Conservation (phyloP, 1,284 basidiomycete species). For the Nidula niveotomentosa region DNA sequence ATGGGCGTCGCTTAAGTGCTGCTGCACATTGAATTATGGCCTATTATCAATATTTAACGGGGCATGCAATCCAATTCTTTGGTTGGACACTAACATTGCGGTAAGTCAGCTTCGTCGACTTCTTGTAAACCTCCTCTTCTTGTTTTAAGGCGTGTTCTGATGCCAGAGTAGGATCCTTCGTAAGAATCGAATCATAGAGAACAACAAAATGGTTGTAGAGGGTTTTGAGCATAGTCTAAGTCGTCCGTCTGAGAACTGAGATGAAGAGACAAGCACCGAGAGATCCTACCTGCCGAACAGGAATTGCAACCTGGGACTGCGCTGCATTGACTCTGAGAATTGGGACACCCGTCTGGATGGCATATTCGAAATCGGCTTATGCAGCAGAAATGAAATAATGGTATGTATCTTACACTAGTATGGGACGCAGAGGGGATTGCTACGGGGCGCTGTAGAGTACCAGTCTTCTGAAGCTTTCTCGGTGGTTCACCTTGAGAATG, state of each 20-base stretch:
- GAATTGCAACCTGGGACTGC: constrained; percentile 62
- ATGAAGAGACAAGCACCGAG: background rate
- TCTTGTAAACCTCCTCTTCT: constrained; percentile 74
- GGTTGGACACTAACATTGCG: constrained; percentile 56
- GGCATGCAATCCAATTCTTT: no score
- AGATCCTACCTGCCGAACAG: constrained; percentile 63
- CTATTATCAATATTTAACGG: constrained; percentile 29
- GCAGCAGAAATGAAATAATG: no score
- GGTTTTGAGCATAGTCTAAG: constrained; percentile 67
- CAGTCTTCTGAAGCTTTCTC: constrained; percentile 56
- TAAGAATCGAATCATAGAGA: constrained; percentile 58
- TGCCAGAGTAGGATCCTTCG: constrained; percentile 56
- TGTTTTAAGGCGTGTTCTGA: constrained; percentile 76
- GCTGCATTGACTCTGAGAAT: constrained; percentile 63
- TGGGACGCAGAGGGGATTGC: constrained; percentile 39
- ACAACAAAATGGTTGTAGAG: constrained; percentile 68
- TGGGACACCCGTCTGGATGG: constrained; percentile 58
- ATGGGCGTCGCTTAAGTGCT: constrained; percentile 67
- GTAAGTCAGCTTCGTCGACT: constrained; percentile 75
- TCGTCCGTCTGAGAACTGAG: no score
- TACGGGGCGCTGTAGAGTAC: constrained; percentile 34
- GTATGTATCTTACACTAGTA: constrained; percentile 23
- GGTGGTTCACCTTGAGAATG: constrained; percentile 44
- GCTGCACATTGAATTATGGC: constrained; percentile 74
- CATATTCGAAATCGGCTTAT: no score